These are phyloP conservation scores for Podila epicladia DNA, from an alignment of 192 early-diverging fungal genomes.

Conservation along the genomic window DNA sequence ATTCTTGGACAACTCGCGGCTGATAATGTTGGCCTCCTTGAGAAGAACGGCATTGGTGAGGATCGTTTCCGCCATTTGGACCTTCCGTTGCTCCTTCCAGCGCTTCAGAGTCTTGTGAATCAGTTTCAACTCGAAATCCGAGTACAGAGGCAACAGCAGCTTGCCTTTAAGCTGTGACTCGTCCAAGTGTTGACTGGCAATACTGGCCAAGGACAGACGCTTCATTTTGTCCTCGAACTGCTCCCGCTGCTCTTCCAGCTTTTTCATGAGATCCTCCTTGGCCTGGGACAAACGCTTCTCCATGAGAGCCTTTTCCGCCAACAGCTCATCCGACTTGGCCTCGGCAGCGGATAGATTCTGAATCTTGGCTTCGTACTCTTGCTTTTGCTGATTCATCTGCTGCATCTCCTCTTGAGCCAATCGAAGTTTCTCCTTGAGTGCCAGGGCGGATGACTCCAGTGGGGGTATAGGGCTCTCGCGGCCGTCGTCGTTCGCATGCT, in stretches of 20 bases:
- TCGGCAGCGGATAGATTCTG: slow-evolving; percentile 51
- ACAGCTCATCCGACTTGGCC: slow-evolving; percentile 52
- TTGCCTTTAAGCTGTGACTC: slow-evolving; percentile 51
- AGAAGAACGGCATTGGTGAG: slow-evolving; percentile 74
- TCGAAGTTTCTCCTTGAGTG: slow-evolving; percentile 56
- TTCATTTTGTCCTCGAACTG: slow-evolving; percentile 64
- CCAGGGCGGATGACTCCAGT: slow-evolving; percentile 51
- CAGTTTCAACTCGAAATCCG: slow-evolving; percentile 53
- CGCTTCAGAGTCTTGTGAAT: slow-evolving; percentile 49
- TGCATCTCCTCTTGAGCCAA: slow-evolving; percentile 64
- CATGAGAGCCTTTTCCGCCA: slow-evolving; percentile 52
- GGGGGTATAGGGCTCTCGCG: slow-evolving; percentile 58
- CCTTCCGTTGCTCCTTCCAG: slow-evolving; percentile 66
- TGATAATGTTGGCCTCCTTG: slow-evolving; percentile 93
- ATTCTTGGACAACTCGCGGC: slow-evolving; percentile 83
- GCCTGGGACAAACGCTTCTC: slow-evolving; percentile 56
- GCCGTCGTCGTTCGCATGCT: slow-evolving; percentile 54
- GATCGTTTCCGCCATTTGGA: slow-evolving; percentile 72
- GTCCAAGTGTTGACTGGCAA: slow-evolving; percentile 34
- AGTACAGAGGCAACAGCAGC: slow-evolving; percentile 46
- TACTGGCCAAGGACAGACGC: slow-evolving; percentile 46
- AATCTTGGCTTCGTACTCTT: slow-evolving; percentile 65
- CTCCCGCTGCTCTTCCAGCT: slow-evolving; percentile 61
- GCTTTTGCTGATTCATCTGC: slow-evolving; percentile 60
- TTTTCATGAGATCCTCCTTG: slow-evolving; percentile 60